Base-by-base conservation (phyloP, 2,329 filamentous ascomycete genomes). In the Calycina marina region DNA sequence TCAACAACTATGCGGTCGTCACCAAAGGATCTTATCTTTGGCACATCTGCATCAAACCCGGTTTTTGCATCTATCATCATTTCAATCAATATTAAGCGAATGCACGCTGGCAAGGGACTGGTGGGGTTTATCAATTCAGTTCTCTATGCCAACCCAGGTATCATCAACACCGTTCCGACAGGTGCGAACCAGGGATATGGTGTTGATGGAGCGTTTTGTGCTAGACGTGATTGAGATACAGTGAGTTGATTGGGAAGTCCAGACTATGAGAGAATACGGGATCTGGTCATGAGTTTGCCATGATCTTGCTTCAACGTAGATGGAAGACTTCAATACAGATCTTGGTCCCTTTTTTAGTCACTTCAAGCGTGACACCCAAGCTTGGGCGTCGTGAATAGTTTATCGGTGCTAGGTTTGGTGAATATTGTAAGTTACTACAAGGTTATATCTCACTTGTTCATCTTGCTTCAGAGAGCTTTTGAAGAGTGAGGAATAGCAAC, bases 71-170 rank as follows among this genome's bases (percentile, higher is more conserved):
- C 62, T 6, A 59, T 78, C 37, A 57, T 79, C 18, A 58, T 66
- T 3, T 57, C 78, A 2, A 57, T 79, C 31, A 79, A 79, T 40
- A 72, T 76, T 39, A 68, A 67, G 0, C 56, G 71, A 17, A 50
- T 76, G 6, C 56, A 61, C 1, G 55, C 54, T 11, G 67, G 67
- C 2, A 63, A 66, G 47, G 44, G 40, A 3, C 40, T 52, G 0
- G 40, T 61, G 1, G 58, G 59, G 4, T 61, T 60, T 39, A 34
- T 62, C 15, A 62, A 62, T 40, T 58, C 59, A 3, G 55, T 53
- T 45, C 31, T 61, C 18, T 61, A 60, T 40, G 38, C 41, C 3
- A 43, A 45, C 18, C 40, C 49, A 4, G 37, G 27, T 38, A 45
- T 35, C 41, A 40, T 40, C 46, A 52, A 39, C 47, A 52, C 25